These are phyloP conservation scores for Centrapalus pauciflorus DNA, from an alignment of 129 eudicot genomes.

Conservation along the genomic window DNA sequence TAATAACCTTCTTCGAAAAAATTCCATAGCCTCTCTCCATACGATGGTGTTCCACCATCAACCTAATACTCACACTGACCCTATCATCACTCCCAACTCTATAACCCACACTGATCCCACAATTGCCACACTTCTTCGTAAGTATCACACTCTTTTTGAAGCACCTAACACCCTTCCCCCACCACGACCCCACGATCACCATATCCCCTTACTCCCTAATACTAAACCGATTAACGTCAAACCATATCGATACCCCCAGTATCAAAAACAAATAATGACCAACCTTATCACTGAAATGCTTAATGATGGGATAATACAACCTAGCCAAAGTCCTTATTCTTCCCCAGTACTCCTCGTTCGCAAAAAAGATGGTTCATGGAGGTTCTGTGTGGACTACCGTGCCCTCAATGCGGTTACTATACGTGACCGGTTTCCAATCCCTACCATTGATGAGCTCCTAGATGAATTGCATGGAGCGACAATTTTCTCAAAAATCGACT, in stretches of 20 bases:
- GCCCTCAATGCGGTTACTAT: too few species aligned
- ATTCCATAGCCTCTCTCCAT: too few species aligned
- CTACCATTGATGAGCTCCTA: not conserved
- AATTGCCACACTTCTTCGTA: too few species aligned
- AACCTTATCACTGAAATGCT: not conserved
- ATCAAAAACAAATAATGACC: not conserved
- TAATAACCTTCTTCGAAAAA: too few species aligned
- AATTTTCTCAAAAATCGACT: too few species aligned
- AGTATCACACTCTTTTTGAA: too few species aligned
- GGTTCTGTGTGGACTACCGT: not conserved
- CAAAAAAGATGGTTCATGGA: not conserved
- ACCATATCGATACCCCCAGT: not conserved
- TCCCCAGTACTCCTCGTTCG: not conserved
- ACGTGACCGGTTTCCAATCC: too few species aligned
- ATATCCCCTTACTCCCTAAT: not conserved
- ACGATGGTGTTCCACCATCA: too few species aligned
- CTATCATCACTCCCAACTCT: too few species aligned
- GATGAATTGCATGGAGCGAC: not conserved
- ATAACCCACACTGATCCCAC: too few species aligned
- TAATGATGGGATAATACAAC: not conserved
- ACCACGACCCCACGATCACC: not conserved
- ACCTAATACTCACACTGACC: too few species aligned
- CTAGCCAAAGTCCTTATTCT: not conserved
- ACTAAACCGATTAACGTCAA: not conserved
- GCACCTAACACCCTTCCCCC: too few species aligned